Evolutionary conservation across 1,284 basidiomycete species (phyloP).

Genomic region (Mycosarcoma maydis): DNA sequence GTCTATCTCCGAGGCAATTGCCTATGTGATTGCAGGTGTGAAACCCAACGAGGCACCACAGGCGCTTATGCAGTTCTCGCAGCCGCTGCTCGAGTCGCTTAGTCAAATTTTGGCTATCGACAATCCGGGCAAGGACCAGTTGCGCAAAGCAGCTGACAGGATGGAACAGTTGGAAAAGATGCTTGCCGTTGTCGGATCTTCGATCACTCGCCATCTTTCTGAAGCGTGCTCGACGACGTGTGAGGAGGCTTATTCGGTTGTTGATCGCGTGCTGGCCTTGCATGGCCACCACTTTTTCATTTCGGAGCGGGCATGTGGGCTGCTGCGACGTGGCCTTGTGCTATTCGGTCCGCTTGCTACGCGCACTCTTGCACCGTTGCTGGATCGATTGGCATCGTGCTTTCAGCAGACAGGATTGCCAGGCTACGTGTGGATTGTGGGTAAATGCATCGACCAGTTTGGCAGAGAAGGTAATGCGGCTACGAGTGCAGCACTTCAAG

Average conservation of each 20-base stretch:
- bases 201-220: constrained; percentile 71
- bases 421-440: constrained; percentile 92
- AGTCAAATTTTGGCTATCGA: constrained; percentile 59
- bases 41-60: constrained; percentile 81
- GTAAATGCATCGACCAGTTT: constrained; percentile 73
- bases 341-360: constrained; percentile 80
- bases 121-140: constrained; percentile 70
- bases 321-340: constrained; percentile 82
- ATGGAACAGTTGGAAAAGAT: constrained; percentile 62
- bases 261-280: constrained; percentile 81
- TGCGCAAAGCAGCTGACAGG: constrained; percentile 79
- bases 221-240: constrained; percentile 80
- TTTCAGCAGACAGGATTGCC: constrained; percentile 86
- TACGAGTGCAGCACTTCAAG: constrained; percentile 41
- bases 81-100: constrained; percentile 70
- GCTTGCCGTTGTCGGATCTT: constrained; percentile 39
- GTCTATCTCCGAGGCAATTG: constrained; percentile 93
- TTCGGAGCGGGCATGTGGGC: constrained; percentile 85
- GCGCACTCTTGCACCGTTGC: constrained; percentile 76
- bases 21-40: constrained; percentile 92
- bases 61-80: constrained; percentile 81
- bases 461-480: constrained; percentile 39
- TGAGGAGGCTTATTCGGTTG: constrained; percentile 81
- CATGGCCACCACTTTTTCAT: constrained; percentile 83
- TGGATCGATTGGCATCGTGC: constrained; percentile 78